These are phyloP conservation scores for Phytomonas sp. DNA, from an alignment of 208 protist genomes.

Conservation along the genomic window DNA sequence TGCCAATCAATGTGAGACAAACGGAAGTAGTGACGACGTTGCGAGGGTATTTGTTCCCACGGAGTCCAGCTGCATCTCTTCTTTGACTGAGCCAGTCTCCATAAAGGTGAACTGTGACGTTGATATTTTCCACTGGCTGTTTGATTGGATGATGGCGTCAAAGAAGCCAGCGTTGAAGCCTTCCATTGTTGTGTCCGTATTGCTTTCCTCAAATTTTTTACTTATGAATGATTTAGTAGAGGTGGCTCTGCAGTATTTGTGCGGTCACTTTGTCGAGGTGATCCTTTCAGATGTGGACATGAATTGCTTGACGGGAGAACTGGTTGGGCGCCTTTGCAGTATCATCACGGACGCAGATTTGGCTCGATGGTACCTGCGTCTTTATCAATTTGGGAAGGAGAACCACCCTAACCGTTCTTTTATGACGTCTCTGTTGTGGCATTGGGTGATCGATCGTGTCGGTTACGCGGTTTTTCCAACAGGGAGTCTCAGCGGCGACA, in stretches of 20 bases:
- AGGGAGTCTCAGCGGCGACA: not conserved
- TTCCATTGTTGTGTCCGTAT: constrained; percentile 52
- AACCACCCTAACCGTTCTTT: constrained; percentile 46
- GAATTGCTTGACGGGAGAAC: constrained; percentile 39
- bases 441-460: constrained; percentile 35
- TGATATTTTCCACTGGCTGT: constrained; percentile 61
- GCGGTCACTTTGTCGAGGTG: constrained; percentile 42
- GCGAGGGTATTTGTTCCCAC: not conserved
- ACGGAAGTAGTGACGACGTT: constrained; percentile 4
- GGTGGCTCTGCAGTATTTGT: constrained; percentile 40
- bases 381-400: constrained; percentile 28
- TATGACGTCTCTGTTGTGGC: constrained; percentile 45
- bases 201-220: constrained; percentile 62
- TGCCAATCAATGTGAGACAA: not conserved
- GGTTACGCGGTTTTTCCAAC: constrained; percentile 3
- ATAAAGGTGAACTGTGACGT: constrained; percentile 66
- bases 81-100: constrained; percentile 18
- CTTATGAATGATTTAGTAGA: constrained; percentile 55
- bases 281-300: constrained; percentile 54
- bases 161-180: constrained; percentile 27
- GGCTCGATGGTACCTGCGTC: constrained; percentile 28
- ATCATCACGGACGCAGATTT: constrained; percentile 42
- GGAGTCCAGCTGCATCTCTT: not conserved
- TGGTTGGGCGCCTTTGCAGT: constrained; percentile 33
- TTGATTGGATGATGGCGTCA: constrained; percentile 35